Evolutionary conservation across 257 asterid species (phyloP), one percentile per base, ranked within the genome.

Genomic region (Solanum habrochaites): DNA sequence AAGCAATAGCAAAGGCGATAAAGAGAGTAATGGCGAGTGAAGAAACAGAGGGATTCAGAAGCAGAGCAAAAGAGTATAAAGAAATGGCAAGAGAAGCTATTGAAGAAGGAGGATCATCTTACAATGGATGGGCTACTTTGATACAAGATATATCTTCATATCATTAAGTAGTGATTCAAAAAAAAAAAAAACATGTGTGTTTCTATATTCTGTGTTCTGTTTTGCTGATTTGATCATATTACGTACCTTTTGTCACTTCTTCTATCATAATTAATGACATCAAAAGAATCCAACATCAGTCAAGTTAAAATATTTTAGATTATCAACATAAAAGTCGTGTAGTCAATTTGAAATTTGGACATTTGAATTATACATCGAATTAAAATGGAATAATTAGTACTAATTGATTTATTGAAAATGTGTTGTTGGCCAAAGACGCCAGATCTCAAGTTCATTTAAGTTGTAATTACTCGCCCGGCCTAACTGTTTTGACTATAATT

Each of bases 31-130:
- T 90, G 92, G 91, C 21, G n/a, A 90, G 92, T 2, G 93, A 74
- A 21, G 90, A 35, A 29, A 89, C 91, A 39, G 80, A 66, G 80
- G 95, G 91, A 82, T 90, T 91, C 85, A 90, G 93, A 35, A 84
- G 42, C 16, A 80, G 91, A 72, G 92, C 91, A 3, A 49, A 70
- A 87, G 27, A 29, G 13, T 87, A 85, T n/a, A 87, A 87, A 87
- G 91, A 87, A 25, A 83, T 70, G 90, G 95, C 93, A 84, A 85
- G 74, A 64, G 29, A 86, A 85, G 90, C 93, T 4, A 69, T 86
- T 47, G 86, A 74, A 75, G 73, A 49, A 89, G 96, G 95, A 7
- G 99, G 99, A 39, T 95, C 99, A 0, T 96, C 99, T 39, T 94
- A 89, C 52, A 49, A 43, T 45, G 85, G 75, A 88, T 90, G 95